Conservation (phyloP, 192 early-diverging fungal species). For the Coemansia sp. region DNA sequence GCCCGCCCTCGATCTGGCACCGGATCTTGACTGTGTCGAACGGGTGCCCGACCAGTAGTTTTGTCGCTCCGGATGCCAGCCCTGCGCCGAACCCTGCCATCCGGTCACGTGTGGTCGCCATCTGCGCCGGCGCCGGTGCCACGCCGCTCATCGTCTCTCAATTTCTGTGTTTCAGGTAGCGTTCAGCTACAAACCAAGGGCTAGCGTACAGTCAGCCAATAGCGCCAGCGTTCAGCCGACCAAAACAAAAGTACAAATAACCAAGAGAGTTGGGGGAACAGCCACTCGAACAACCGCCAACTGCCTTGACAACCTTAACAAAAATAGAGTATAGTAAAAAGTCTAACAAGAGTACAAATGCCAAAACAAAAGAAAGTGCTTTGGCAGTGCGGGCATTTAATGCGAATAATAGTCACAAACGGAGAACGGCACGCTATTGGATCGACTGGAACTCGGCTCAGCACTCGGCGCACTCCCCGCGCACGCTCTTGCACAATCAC, state of each 20-base stretch:
- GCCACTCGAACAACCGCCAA: background rate
- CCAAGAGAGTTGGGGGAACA: background rate
- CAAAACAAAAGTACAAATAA: background rate
- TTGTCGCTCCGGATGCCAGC: slow-evolving; percentile 72
- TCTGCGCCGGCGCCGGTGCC: slow-evolving; percentile 9
- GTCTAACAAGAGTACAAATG: no score
- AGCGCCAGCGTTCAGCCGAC: background rate
- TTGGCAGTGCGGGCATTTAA: background rate
- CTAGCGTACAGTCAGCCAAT: no score
- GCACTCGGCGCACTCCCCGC: no score
- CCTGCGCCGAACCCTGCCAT: slow-evolving; percentile 71
- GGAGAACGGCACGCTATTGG: no score
- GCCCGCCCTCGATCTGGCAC: slow-evolving; percentile 67
- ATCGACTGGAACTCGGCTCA: no score
- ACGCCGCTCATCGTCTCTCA: background rate
- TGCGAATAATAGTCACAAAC: no score
- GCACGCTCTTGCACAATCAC: no score
- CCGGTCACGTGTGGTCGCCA: slow-evolving; percentile 54
- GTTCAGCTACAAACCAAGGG: no score
- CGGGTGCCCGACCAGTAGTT: slow-evolving; percentile 77
- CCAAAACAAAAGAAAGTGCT: no score
- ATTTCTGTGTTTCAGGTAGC: background rate
- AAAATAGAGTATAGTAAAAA: background rate
- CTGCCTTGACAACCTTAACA: background rate
- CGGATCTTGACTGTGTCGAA: slow-evolving; percentile 84